These are phyloP conservation scores for Schizosaccharomyces osmophilus DNA, from an alignment of 805 yeast genomes.

Conservation along the genomic window DNA sequence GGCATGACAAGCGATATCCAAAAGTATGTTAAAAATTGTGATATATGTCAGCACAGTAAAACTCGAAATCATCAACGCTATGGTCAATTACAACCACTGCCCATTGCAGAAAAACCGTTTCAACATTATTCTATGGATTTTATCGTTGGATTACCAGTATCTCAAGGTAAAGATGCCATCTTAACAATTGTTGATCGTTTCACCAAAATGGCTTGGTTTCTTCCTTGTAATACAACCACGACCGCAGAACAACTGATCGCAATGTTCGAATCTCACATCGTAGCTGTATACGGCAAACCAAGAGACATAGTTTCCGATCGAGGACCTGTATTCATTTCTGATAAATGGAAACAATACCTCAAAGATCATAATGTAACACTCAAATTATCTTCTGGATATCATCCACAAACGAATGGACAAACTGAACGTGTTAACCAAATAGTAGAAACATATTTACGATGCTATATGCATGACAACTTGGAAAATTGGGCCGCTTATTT, in stretches of 20 bases:
- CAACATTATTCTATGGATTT: slow-evolving; percentile 7
- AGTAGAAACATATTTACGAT: not conserved
- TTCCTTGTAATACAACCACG: slow-evolving; percentile 3
- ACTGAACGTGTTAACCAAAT: not conserved
- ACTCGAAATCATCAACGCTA: not conserved
- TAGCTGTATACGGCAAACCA: not conserved
- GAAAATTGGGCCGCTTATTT: not conserved
- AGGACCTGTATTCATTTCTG: not conserved
- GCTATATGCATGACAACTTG: too few species aligned
- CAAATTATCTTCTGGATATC: not conserved
- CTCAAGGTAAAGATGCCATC: slow-evolving; percentile 4
- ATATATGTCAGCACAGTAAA: not conserved
- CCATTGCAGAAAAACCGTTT: slow-evolving; percentile 6
- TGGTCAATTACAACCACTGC: slow-evolving; percentile 6
- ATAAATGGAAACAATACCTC: not conserved
- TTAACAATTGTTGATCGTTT: slow-evolving; percentile 9
- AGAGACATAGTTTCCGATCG: not conserved
- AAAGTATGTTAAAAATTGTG: not conserved
- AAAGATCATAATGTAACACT: not conserved
- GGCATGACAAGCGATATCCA: not conserved
- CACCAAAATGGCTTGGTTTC: slow-evolving; percentile 9
- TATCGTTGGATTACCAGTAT: slow-evolving; percentile 6
- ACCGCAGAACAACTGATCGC: not conserved
- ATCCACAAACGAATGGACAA: not conserved
- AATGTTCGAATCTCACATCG: not conserved